Percentiles rank a stretch among this genome's conserved stretches.
These are phyloP conservation scores for Saturnispora bothae DNA, from an alignment of 805 yeast species.

Conservation along the genomic window DNA sequence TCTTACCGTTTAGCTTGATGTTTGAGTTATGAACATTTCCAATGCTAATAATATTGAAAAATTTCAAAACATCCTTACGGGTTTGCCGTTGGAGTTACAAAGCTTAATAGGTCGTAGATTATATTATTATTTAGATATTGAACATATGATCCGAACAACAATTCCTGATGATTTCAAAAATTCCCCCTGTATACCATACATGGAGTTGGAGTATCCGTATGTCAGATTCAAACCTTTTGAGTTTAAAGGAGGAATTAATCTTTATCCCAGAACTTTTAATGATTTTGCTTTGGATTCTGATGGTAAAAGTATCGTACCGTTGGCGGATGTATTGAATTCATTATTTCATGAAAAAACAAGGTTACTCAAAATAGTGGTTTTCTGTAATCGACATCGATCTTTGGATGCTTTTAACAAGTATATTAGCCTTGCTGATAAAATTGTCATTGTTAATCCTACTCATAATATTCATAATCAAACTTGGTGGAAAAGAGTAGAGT, in stretches of 20 bases:
- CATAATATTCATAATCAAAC: not conserved
- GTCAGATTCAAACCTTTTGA: constrained; percentile 1
- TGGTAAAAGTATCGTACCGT: not conserved
- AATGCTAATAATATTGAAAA: too few relatives aligned
- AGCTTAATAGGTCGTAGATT: not conserved
- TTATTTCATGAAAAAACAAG: constrained; percentile 1
- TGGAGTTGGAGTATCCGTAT: constrained; percentile 6
- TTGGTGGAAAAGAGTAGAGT: constrained; percentile 6
- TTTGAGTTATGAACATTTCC: too few relatives aligned
- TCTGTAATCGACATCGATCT: not conserved
- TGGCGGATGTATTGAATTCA: not conserved
- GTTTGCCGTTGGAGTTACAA: not conserved
- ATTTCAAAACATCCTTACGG: too few relatives aligned
- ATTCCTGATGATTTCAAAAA: constrained; percentile 1
- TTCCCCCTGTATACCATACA: constrained; percentile 4
- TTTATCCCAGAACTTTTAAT: not conserved
- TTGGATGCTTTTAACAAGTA: not conserved
- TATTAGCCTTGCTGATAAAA: not conserved
- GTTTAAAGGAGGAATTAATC: constrained; percentile 3
- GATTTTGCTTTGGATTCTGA: not conserved
- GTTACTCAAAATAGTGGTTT: not conserved
- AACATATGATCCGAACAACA: constrained; percentile 2
- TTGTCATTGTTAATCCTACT: constrained; percentile 4
- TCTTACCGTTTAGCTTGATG: too few relatives aligned
- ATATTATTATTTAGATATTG: constrained; percentile 2